Evolutionary conservation across 768 basidiomycete species (phyloP).

Genomic region (Pulveroboletus frians): DNA sequence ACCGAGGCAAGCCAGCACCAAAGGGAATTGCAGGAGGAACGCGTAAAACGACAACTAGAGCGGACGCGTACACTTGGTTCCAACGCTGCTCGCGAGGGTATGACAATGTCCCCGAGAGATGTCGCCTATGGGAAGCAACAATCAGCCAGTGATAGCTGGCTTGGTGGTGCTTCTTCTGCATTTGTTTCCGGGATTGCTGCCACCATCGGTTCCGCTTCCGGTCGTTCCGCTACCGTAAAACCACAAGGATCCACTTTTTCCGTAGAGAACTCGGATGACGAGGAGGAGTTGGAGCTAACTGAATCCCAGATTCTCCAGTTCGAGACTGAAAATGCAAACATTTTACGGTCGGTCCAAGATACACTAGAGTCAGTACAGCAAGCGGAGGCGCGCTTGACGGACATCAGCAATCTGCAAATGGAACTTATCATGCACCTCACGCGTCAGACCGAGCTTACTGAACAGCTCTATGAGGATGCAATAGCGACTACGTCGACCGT

Average conservation of each 20-base stretch:
- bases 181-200: slow-evolving; percentile 53
- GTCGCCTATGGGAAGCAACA: slow-evolving; percentile 17
- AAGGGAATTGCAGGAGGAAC: slow-evolving; percentile 90
- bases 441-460: slow-evolving; percentile 86
- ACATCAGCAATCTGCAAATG: slow-evolving; percentile 90
- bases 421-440: slow-evolving; percentile 86
- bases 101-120: slow-evolving; percentile 38
- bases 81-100: slow-evolving; percentile 60
- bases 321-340: slow-evolving; percentile 84
- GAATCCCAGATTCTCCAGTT: slow-evolving; percentile 89
- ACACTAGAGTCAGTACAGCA: slow-evolving; percentile 85
- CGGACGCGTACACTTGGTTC: slow-evolving; percentile 79
- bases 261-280: slow-evolving; percentile 46
- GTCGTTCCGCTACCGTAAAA: slow-evolving; percentile 26
- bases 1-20: slow-evolving; percentile 74
- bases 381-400: slow-evolving; percentile 86
- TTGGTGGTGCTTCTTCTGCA: slow-evolving; percentile 53
- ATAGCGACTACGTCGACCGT: slow-evolving; percentile 81
- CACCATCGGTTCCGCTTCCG: slow-evolving; percentile 48
- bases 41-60: slow-evolving; percentile 83
- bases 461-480: slow-evolving; percentile 92
- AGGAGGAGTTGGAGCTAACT: slow-evolving; percentile 78
- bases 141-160: slow-evolving; percentile 46
- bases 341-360: slow-evolving; percentile 79
- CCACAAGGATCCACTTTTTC: slow-evolving; percentile 31